Conservation (phyloP, 441 rosid species). For the Aleurites moluccanus region DNA sequence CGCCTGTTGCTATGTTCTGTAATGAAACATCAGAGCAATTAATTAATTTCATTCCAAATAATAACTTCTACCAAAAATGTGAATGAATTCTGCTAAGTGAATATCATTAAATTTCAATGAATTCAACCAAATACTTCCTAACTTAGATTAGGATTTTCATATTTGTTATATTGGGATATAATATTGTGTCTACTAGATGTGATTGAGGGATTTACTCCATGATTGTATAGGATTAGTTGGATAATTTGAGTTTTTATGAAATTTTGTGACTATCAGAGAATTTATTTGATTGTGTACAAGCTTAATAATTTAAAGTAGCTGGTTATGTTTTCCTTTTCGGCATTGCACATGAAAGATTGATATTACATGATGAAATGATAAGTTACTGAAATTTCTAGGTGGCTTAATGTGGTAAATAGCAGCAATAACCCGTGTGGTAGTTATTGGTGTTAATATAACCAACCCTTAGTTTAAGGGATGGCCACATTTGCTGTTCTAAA, state of each 20-base stretch:
- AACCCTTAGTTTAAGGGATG: background rate
- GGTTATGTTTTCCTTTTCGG: background rate
- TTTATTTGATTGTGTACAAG: background rate
- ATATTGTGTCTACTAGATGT: background rate
- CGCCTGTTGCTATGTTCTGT: no score
- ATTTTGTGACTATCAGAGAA: no score
- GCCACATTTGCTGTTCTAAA: background rate
- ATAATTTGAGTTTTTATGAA: no score
- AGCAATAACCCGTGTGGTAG: no score
- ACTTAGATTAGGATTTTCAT: no score
- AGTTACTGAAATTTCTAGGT: background rate
- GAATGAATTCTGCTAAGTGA: no score
- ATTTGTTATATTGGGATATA: background rate
- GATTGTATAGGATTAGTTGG: background rate
- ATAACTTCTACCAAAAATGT: no score
- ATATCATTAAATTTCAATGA: no score
- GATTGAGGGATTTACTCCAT: background rate
- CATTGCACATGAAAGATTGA: background rate
- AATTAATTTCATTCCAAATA: no score
- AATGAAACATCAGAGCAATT: no score
- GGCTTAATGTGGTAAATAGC: background rate
- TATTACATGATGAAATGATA: background rate
- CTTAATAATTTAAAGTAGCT: background rate
- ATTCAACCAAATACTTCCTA: no score
- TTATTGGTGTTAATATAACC: no score